Evolutionary conservation across 495 filamentous ascomycete species (phyloP).

Genomic region (Annulohypoxylon bovei): DNA sequence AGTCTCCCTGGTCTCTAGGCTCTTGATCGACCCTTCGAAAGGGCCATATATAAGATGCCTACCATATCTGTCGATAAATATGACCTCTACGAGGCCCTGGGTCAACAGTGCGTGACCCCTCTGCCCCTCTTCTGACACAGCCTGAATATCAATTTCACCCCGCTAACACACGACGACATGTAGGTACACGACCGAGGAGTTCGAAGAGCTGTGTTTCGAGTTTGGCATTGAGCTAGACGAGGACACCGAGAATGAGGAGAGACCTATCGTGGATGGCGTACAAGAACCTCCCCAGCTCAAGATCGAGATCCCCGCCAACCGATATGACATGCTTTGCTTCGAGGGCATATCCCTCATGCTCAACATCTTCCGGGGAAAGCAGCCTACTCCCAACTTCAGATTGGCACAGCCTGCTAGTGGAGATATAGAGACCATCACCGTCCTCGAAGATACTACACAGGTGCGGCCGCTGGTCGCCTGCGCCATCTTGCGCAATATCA

Average conservation of each 20-base stretch:
- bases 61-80: slow-evolving; percentile 96
- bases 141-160: slow-evolving; percentile 18
- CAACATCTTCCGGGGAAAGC: slow-evolving; percentile 88
- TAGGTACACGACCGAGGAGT: slow-evolving; percentile 90
- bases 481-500: slow-evolving; percentile 87
- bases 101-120: slow-evolving; percentile 74
- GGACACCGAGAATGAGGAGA: slow-evolving; percentile 81
- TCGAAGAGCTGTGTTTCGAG: slow-evolving; percentile 98
- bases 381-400: slow-evolving; percentile 78
- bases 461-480: slow-evolving; percentile 88
- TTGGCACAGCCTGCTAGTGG: slow-evolving; percentile 75
- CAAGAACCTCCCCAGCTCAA: slow-evolving; percentile 93
- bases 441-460: slow-evolving; percentile 79
- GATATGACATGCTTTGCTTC: slow-evolving; percentile 99
- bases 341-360: slow-evolving; percentile 96
- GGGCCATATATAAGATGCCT: slow-evolving; percentile 68
- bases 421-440: slow-evolving; percentile 79
- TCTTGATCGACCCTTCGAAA: slow-evolving; percentile 26
- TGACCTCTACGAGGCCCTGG: slow-evolving; percentile 90
- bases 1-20: slow-evolving; percentile 13
- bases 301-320: slow-evolving; percentile 98
- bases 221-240: slow-evolving; percentile 98
- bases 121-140: slow-evolving; percentile 14
- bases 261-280: slow-evolving; percentile 77
- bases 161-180: slow-evolving; percentile 18